A percentile compares a stretch with the other conserved stretches of the same genome.
Evolutionary conservation across 2,329 filamentous ascomycete genomes (phyloP).

Genomic region (Botrytis fabae): DNA sequence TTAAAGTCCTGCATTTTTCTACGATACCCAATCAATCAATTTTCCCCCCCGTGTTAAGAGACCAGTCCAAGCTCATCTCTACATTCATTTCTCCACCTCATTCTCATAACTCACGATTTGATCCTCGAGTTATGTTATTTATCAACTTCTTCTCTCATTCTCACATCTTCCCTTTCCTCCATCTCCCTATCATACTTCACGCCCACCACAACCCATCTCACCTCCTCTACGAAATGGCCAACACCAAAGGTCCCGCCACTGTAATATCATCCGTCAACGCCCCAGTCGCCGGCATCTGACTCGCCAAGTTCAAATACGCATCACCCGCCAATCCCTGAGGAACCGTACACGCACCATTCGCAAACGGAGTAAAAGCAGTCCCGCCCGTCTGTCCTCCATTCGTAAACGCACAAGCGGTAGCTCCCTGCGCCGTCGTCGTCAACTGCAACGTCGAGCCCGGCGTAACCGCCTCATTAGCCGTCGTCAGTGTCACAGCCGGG

Average conservation of each 20-base stretch:
- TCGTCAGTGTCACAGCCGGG: constrained; percentile 57
- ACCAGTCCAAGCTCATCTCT: neutral
- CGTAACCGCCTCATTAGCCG: constrained; percentile 43
- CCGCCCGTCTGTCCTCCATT: constrained; percentile 59
- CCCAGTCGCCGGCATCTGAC: constrained; percentile 50
- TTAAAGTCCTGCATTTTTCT: neutral
- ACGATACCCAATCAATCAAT: neutral
- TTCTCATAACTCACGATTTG: neutral
- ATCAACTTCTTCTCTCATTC: neutral
- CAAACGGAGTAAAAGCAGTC: constrained; percentile 60
- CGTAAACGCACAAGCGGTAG: constrained; percentile 66
- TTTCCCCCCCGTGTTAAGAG: neutral
- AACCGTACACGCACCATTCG: constrained; percentile 56
- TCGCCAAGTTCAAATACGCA: constrained; percentile 68
- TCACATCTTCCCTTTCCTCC: neutral
- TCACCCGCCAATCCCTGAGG: constrained; percentile 63
- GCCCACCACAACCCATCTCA: too few species aligned
- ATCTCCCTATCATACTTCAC: neutral
- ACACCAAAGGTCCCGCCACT: constrained; percentile 63
- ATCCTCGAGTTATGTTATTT: neutral
- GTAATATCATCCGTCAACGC: constrained; percentile 62
- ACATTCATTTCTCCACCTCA: neutral
- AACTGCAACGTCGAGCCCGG: constrained; percentile 50
- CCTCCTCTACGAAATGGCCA: constrained; percentile 42
- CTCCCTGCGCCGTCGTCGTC: constrained; percentile 52